Base-by-base conservation (phyloP, 768 basidiomycete species). In the Collybiopsis confluens region DNA sequence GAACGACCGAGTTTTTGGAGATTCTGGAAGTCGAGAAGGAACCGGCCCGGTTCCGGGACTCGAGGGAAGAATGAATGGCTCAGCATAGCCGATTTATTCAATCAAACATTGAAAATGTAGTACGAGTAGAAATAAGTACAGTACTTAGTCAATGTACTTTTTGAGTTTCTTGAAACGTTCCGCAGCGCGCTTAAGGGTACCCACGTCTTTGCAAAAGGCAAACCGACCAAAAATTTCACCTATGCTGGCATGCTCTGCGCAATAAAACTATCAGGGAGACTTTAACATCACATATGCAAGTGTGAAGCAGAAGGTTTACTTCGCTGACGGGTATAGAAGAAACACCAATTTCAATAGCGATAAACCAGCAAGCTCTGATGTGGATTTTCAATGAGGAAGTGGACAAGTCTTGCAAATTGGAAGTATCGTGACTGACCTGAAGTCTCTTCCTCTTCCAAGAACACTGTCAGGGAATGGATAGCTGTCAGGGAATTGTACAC, bases 291-390 rank as follows among this genome's bases (percentile, higher is more conserved):
- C 26, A 33, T 8, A 15, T 41, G 23, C 40, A 8, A 27, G 30
- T 16, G 24, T 45, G 23, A 33, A 11, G 43, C 21, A 48, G 48
- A 50, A 18, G n/a, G 63, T 79, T 62, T 68, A 92, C 92, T 80
- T 96, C 93, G 79, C 92, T 95, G 56, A 94, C 92, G 11, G 94
- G 94, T 56, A 98, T 97, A 4, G 89, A 85, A 28, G 93, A 95
- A 20, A 98, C 93, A 6, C 92, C 91, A 40, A 96, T 68, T 66
- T 94, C 89, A 67, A 86, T 75, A 2, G 92, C 93, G 58, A 97
- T 88, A 74, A 94, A 96, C 95, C 95, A 98, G 65, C 87, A 87
- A n/a, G 88, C 89, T 65, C 90, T 94, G 52, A 18, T 49, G 53
- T 48, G 44, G 45, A 52, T 26, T 56, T 66, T 35, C 16, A 48